Evolutionary conservation across 2,329 filamentous ascomycete species (phyloP), one percentile per base, ranked within the genome.

Genomic region (Westerdykella aurantiaca): DNA sequence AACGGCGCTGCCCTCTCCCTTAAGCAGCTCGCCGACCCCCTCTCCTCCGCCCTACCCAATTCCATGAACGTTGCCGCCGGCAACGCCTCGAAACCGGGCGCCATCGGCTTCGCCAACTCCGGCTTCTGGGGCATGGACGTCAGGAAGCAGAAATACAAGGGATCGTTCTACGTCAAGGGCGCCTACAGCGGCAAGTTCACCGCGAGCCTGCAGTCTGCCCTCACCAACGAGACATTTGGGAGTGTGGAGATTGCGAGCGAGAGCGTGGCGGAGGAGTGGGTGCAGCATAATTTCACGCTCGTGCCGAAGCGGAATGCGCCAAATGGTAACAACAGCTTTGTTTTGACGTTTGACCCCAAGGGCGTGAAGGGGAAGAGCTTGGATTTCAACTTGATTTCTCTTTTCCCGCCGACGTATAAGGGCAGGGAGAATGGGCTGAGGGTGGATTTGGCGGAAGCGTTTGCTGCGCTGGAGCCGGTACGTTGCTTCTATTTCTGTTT

Each of bases 351-450:
- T 34, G 67, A 74, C 54, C 61, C 67, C 14, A 57, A 65, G 5
- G 61, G 67, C 46, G 61, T 67, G 16, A 3, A 29, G 25, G 25
- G 25, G 9, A 59, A 66, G 25, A 67, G 68, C 1, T 60, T 75
- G 7, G 70, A 76, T 52, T 75, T 77, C 58, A 69, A 71, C 41
- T 50, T 77, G 17, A 69, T 77, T 46, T 71, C 67, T 33, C 53
- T 77, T 16, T 77, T 76, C 58, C 72, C 72, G 5, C 72, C 72
- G 7, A 77, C 74, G 0, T 77, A 72, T 67, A 75, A 74, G 35
- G 53, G 66, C 33, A 62, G 73, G 13, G 61, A 66, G 25, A 76
- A 77, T 51, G 73, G 74, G 11, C 55, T 75, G 38, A 63, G 73
- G 4, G 61, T 65, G 25, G 73, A 76, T 45, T 57, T 76, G 22